These are phyloP conservation scores for Bruguiera sexangula DNA, from an alignment of 345 rosid species.

Conservation along the genomic window DNA sequence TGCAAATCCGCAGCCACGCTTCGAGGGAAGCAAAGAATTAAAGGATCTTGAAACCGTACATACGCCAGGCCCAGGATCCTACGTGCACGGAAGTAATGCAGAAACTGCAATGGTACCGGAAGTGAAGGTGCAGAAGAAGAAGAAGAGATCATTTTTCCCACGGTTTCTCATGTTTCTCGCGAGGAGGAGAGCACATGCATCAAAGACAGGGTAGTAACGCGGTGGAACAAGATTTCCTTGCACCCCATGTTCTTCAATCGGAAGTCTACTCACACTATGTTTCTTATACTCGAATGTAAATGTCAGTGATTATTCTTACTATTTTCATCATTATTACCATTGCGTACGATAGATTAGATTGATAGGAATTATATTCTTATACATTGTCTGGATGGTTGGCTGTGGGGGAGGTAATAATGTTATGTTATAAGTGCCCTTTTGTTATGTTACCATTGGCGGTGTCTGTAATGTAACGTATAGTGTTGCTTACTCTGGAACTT, in stretches of 20 bases:
- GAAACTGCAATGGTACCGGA: slow-evolving; percentile 37
- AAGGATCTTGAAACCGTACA: slow-evolving; percentile 11
- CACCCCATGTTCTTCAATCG: background rate
- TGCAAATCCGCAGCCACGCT: slow-evolving; percentile 24
- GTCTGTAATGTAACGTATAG: slow-evolving; percentile 9
- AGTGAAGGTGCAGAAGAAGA: slow-evolving; percentile 47
- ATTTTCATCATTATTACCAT: no score
- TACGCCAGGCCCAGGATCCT: slow-evolving; percentile 31
- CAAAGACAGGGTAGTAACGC: slow-evolving; percentile 34
- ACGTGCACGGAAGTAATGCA: slow-evolving; percentile 20
- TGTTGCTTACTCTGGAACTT: background rate
- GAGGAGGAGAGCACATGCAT: slow-evolving; percentile 48
- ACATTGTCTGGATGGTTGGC: slow-evolving; percentile 2
- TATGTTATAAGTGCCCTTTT: no score
- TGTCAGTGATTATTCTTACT: slow-evolving; percentile 20
- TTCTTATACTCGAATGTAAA: slow-evolving; percentile 28
- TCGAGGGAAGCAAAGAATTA: slow-evolving; percentile 40
- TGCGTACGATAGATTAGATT: slow-evolving; percentile 27
- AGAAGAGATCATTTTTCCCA: slow-evolving; percentile 76
- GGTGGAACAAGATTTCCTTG: slow-evolving; percentile 1
- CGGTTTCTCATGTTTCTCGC: slow-evolving; percentile 61
- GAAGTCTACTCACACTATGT: slow-evolving; percentile 6
- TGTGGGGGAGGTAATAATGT: slow-evolving; percentile 4
- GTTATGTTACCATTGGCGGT: slow-evolving; percentile 10
- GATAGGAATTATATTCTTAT: slow-evolving; percentile 13